Base-by-base conservation (phyloP, 2,329 filamentous ascomycete genomes). In the Geosmithia flava region DNA sequence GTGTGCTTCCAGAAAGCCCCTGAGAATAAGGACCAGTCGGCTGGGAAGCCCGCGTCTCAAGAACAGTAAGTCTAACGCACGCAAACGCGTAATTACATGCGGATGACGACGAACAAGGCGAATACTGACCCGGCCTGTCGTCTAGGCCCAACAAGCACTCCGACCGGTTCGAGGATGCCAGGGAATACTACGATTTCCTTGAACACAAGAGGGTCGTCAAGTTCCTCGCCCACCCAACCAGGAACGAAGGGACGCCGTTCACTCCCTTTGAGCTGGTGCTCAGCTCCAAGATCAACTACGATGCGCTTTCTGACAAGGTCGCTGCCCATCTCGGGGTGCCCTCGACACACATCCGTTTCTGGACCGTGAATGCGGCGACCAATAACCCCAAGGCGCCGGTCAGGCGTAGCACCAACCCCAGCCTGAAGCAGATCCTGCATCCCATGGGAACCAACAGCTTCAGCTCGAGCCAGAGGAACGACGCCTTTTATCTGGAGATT, bases 161-260 rank as follows among this genome's bases (percentile, higher is more conserved):
- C 50, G 79, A 82, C 53, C 71, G 68, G 17, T 76, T 76, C 49
- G 74, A 81, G 15, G 87, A 95, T 58, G 87, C 88, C 2, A 80
- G 82, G 51, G 79, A 87, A 46, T 97, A 89, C 65, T 98, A 98
- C 63, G 93, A 98, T 58, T 95, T 94, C 62, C 75, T 98, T 2
- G 72, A 91, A 53, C 88, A 95, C 65, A 85, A 85, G 63, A 83
- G 87, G 59, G 78, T 76, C 5, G 80, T 98, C 39, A 81, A 76
- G 46, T 95, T 98, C 59, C 76, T 80, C 46, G 83, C 90, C 17
- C 79, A 83, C 52, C 76, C 78, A 3, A 67, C 66, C 1, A 69
- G 57, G 68, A 80, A 67, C 61, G 79, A 71, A 64, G 72, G 65
- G 23, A 67, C 71, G 37, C 70, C 81, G 50, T 80, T 83, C 42